Evolutionary conservation across 129 eudicot species (phyloP), one percentile per base, ranked within the genome.

Genomic region (Flaveria trinervia): DNA sequence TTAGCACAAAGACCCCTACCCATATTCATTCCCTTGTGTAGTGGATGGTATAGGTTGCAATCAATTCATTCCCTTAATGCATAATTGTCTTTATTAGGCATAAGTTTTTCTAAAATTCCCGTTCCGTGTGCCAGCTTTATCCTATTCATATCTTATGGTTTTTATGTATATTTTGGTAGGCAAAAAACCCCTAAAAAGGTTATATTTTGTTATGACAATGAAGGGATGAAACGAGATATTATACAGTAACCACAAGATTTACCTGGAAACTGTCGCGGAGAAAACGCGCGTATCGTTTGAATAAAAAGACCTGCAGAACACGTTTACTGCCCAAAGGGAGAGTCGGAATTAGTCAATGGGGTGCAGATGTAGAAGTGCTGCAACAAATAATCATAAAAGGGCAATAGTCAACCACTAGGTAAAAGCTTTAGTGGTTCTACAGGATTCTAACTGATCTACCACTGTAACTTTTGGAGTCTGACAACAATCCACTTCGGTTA

Each of bases 391-490:
- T 69, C 39, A 75, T 79, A 45, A 68, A 52, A 52, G 62, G 57
- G 65, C 67, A 74, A 55, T 2, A 66, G 85, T 81, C 88, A 85
- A 81, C 81, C 88, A 85, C 85, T 85, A 65, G 79, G 51, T 68
- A 36, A 62, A 49, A 69, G 82, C 76, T 67, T 78, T 65, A 67
- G 72, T 80, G 84, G 84, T 56, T 79, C 71, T 67, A 80, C 60
- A 26, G 51, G 71, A 76, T 77, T 75, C 79, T 77, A 80, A 81
- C 82, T 76, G 59, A 76, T 68, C 20, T 75, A 75, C 43, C 73
- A 74, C 76, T 71, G 74, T 80, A 48, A 71, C 17, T 14, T 28
- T 71, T 80, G 79, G 79, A 66, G 74, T 77, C 72, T 81, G 83
- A 77, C 78, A 66, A 84, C 74, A 71, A 72, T 52, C 83, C 83